These are phyloP conservation scores for Cladophialophora bantiana DNA, from an alignment of 2,329 filamentous ascomycete species.

Conservation along the genomic window DNA sequence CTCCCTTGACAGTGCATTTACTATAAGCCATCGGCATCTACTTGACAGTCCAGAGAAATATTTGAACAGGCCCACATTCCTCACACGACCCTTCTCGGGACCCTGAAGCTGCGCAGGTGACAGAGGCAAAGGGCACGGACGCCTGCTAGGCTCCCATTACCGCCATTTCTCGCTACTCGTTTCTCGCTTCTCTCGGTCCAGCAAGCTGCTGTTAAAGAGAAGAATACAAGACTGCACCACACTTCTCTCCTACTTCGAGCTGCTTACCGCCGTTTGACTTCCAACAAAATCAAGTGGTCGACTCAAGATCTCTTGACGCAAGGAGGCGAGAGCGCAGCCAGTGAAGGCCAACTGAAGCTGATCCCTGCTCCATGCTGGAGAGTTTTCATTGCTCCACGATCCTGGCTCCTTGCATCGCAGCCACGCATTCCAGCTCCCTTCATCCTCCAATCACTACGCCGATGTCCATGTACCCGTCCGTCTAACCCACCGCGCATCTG, in stretches of 20 bases:
- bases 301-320: constrained; percentile 36
- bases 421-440: constrained; percentile 38
- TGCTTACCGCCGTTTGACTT: constrained; percentile 40
- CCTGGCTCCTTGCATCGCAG: constrained; percentile 41
- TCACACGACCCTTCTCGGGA: not conserved
- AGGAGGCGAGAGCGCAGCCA: constrained; percentile 35
- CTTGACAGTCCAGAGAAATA: not conserved
- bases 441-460: constrained; percentile 32
- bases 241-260: constrained; percentile 6
- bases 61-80: not conserved
- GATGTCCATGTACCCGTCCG: constrained; percentile 19
- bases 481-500: constrained; percentile 24
- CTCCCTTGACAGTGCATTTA: not conserved
- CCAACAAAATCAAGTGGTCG: constrained; percentile 31
- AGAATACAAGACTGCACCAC: constrained; percentile 4
- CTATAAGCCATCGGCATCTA: not conserved
- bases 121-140: not conserved
- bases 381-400: constrained; percentile 38
- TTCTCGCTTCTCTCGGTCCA: not conserved
- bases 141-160: constrained; percentile 20
- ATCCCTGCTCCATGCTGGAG: constrained; percentile 25
- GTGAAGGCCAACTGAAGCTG: constrained; percentile 15
- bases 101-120: not conserved
- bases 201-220: not conserved
- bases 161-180: constrained; percentile 16